phyloP scores from a whole-genome alignment of 257 asterid species.

The Phtheirospermum japonicum region DNA sequence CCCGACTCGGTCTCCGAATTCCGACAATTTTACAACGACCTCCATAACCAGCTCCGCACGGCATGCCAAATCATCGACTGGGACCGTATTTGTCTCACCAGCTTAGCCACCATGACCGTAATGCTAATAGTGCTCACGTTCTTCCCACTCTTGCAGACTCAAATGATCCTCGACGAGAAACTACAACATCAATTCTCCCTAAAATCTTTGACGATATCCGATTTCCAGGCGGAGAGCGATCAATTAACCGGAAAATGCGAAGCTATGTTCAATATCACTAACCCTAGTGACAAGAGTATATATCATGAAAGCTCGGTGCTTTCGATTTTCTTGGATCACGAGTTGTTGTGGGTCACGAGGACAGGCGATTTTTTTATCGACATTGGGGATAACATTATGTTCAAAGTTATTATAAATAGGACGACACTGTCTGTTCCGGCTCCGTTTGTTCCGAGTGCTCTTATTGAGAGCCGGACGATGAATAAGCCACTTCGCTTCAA shows the following conservation, averaged over 20 bases:
- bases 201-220: constrained; percentile 34
- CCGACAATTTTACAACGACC: constrained; percentile 29
- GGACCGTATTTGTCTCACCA: constrained; percentile 44
- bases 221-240: constrained; percentile 31
- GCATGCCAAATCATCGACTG: constrained; percentile 39
- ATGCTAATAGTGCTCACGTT: constrained; percentile 38
- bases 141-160: constrained; percentile 37
- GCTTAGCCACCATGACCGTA: constrained; percentile 36
- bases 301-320: constrained; percentile 46
- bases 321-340: constrained; percentile 44
- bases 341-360: constrained; percentile 43
- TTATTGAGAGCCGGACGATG: constrained; percentile 36
- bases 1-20: constrained; percentile 28
- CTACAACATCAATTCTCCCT: constrained; percentile 32
- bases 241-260: constrained; percentile 41
- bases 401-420: constrained; percentile 34
- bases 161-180: constrained; percentile 32
- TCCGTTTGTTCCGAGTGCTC: constrained; percentile 43
- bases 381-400: constrained; percentile 29
- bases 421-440: constrained; percentile 40
- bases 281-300: constrained; percentile 38
- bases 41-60: constrained; percentile 32
- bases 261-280: constrained; percentile 32
- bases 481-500: constrained; percentile 44
- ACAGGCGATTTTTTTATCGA: constrained; percentile 37